Conservation (phyloP, 2,329 filamentous ascomycete genomes). For the Xylaria polymorpha region DNA sequence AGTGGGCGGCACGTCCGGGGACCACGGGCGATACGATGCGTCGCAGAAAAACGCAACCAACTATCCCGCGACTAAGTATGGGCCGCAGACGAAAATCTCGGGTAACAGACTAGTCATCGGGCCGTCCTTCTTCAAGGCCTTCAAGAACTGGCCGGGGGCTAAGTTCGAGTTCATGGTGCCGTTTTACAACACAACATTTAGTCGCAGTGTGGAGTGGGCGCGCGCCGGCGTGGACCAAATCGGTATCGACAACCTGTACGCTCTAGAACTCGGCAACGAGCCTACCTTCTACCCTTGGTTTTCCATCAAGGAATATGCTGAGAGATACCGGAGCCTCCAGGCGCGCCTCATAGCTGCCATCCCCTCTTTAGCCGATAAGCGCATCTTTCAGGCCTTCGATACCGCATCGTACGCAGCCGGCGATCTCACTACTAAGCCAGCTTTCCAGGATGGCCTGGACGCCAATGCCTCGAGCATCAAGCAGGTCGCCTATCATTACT, state of each 20-base stretch:
- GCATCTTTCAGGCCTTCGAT: conserved; percentile 37
- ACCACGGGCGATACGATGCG: conserved; percentile 32
- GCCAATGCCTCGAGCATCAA: conserved; percentile 34
- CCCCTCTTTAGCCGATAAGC: conserved; percentile 25
- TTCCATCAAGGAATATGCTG: conserved; percentile 31
- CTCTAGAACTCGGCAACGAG: conserved; percentile 37
- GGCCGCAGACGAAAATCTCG: conserved; percentile 26
- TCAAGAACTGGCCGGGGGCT: conserved; percentile 35
- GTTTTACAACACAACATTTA: conserved; percentile 31
- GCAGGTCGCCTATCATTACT: conserved; percentile 38
- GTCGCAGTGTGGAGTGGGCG: conserved; percentile 32
- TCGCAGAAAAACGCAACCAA: conserved; percentile 35
- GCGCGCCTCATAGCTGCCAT: conserved; percentile 27
- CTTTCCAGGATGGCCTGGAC: conserved; percentile 33
- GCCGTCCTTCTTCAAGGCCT: conserved; percentile 36
- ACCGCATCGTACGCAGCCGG: conserved; percentile 25
- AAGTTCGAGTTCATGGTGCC: conserved; percentile 37
- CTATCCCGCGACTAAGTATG: conserved; percentile 30
- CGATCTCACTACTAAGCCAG: conserved; percentile 23
- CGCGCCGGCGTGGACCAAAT: conserved; percentile 26
- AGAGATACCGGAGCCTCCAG: conserved; percentile 31
- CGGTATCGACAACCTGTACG: conserved; percentile 27
- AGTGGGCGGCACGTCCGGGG: conserved; percentile 36
- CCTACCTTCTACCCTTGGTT: conserved; percentile 37
- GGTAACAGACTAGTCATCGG: conserved; percentile 25